These are phyloP conservation scores for Brassica incana DNA, from an alignment of 345 rosid species.

Conservation along the genomic window DNA sequence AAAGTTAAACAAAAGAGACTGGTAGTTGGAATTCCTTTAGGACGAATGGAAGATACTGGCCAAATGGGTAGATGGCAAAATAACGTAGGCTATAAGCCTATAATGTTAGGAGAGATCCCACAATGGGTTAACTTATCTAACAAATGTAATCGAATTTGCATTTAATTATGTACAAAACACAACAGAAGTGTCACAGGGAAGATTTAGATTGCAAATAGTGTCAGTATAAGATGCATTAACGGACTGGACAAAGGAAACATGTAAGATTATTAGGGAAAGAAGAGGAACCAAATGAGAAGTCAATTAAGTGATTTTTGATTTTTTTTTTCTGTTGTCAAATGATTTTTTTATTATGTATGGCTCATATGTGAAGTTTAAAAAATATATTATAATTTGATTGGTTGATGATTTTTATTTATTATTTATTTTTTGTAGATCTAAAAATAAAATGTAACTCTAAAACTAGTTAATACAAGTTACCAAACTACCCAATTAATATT, in stretches of 20 bases:
- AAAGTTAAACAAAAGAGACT: background rate
- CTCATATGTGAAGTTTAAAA: background rate
- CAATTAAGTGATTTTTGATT: background rate
- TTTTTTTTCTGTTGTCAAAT: background rate
- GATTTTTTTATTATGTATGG: background rate
- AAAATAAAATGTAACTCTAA: no score
- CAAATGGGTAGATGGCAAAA: constrained; percentile 14
- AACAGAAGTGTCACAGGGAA: constrained; percentile 5
- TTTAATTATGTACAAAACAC: background rate
- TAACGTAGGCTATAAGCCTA: constrained; percentile 3
- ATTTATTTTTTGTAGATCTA: no score
- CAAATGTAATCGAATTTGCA: background rate
- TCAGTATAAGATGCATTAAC: background rate
- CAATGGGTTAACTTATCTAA: background rate
- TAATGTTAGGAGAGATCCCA: background rate
- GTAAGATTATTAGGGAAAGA: background rate
- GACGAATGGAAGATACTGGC: background rate
- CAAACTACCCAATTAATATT: no score
- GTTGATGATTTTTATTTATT: no score
- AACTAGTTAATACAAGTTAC: no score
- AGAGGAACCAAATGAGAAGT: background rate
- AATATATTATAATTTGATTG: background rate
- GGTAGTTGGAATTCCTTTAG: constrained; percentile 7
- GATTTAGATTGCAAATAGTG: background rate
- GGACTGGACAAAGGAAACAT: background rate